Evolutionary conservation across 176 grass and related monocot species (phyloP), one percentile per base, ranked within the genome.

Genomic region (Elymus sibiricus): DNA sequence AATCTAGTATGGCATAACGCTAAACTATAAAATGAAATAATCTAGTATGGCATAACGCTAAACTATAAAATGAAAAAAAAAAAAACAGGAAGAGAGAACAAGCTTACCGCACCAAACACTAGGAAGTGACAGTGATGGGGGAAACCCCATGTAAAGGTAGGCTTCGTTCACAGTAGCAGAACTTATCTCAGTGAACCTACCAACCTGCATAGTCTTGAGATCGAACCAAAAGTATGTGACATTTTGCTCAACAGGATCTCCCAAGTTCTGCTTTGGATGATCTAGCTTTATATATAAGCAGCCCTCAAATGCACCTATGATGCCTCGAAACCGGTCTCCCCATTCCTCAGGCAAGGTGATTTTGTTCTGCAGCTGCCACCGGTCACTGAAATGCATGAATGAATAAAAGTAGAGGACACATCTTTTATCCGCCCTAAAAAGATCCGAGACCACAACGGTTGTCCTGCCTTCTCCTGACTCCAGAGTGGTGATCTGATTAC

Each of bases 241-340:
- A 82, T 86, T 70, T 53, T 10, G 71, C 40, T 78, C 72, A 53
- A 82, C 68, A 16, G 85, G 83, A 64, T 90, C 88, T 26, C 75
- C 43, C 24, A 82, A 81, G 53, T 53, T 86, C n/a, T 90, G 71
- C 79, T 82, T 90, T 16, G 72, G 53, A 29, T 90, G 72, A 64
- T 90, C 88, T 9, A 90, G 24, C 64, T 90, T 90, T 78, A 90
- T 55, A 34, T 86, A 86, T 22, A 86, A 72, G 72, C 27, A 70
- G 3, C 29, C 79, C 53, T 90, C 72, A 5, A 65, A 60, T 22
- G 72, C 71, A 42, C 88, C 88, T 55, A 82, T 86, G 53, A 90
- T 90, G 39, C 88, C 88, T 27, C 88, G 76, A 43, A 90, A 90
- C 47, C 83, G 83, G 61, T 90, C 85, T 6, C 83, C 88, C 88